Conservation (phyloP, 192 early-diverging fungal species). For the Coemansia sp. region DNA sequence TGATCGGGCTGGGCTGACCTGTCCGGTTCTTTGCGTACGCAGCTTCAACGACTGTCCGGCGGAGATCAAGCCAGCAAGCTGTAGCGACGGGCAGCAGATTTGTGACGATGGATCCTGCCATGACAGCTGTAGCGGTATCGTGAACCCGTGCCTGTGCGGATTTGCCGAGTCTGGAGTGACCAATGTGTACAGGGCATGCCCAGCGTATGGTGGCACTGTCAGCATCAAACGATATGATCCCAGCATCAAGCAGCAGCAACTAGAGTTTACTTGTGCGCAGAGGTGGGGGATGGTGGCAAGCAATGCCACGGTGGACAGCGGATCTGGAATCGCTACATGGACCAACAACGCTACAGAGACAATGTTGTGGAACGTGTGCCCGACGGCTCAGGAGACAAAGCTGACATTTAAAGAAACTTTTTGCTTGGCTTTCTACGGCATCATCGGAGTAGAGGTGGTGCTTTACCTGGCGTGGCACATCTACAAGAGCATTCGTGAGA, state of each 20-base stretch:
- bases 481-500: constrained; percentile 55
- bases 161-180: constrained; percentile 9
- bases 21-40: constrained; percentile 63
- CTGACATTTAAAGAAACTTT: constrained; percentile 61
- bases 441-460: constrained; percentile 52
- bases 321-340: constrained; percentile 25
- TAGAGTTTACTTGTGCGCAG: constrained; percentile 30
- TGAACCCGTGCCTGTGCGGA: constrained; percentile 62
- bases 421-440: constrained; percentile 62
- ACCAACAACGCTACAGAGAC: constrained; percentile 14
- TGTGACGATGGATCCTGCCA: constrained; percentile 65
- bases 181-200: constrained; percentile 58
- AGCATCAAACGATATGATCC: constrained; percentile 57
- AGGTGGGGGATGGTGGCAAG: constrained; percentile 28
- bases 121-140: constrained; percentile 42
- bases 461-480: constrained; percentile 59
- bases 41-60: constrained; percentile 57
- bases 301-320: constrained; percentile 22
- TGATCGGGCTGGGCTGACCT: constrained; percentile 49
- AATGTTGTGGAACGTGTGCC: constrained; percentile 58
- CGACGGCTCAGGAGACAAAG: constrained; percentile 45
- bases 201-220: constrained; percentile 51
- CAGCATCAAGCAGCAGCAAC: constrained; percentile 50
- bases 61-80: constrained; percentile 39
- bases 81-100: constrained; percentile 44